Evolutionary conservation across 371 early-diverging fungal species (phyloP), one percentile per base, ranked within the genome.

Genomic region (Circinella umbellata): DNA sequence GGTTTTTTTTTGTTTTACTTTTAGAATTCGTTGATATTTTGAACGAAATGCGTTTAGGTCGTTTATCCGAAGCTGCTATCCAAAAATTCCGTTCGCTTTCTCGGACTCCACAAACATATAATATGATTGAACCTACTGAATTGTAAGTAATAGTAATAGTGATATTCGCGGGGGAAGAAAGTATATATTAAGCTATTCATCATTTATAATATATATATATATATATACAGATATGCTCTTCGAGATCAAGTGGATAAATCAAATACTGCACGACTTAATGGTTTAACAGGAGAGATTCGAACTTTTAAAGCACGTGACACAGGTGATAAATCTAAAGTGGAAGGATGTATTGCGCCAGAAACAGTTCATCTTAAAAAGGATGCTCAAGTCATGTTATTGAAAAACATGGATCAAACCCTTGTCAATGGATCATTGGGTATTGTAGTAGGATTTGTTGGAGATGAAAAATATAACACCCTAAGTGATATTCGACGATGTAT

Each of bases 341-440:
- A 88, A 15, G 54, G 66, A 6, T 87, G 86, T 55, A 80, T 85
- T 51, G 89, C 91, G 4, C 88, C 91, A 0, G 68, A 75, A 3
- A 66, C 63, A 11, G 74, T 97, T 5, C 81, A 85, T 38, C 80
- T 97, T 34, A 94, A 94, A 74, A 63, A 77, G 20, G 81, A 87
- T 54, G 93, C 96, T 0, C 97, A 96, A 66, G 98, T 98, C 4
- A 92, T 98, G 90, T 84, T 98, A 42, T 72, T 94, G 35, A 92
- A 93, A 67, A 98, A 98, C 71, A 69, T 92, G 70, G 78, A 76
- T 1, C 38, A 70, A 5, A 86, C 83, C 0, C 79, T 98, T 6
- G 95, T 96, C 27, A 97, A 97, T 72, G 98, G 98, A 35, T 86
- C 91, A 8, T 80, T 93, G 46, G 98, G 98, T 5, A 82, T 90